Evolutionary conservation across 1,284 basidiomycete species (phyloP), one percentile per base, ranked within the genome.

Genomic region (Anthracocystis panici-leucophaei): DNA sequence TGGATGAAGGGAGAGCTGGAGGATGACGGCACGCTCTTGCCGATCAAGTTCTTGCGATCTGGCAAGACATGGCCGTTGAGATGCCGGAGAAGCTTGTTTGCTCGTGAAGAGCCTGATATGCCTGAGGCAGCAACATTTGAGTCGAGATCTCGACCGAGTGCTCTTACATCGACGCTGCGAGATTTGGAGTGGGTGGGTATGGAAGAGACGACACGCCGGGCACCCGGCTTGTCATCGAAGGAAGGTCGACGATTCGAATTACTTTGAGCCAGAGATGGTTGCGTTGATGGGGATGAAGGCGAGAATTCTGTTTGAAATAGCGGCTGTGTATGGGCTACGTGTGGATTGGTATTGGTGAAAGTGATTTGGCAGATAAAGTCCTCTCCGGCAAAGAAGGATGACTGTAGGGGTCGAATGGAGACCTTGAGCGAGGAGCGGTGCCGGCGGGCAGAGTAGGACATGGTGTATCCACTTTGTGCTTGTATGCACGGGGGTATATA

Each of bases 341-440:
- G 64, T 14, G 69, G 81, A 23, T 89, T 88, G 7, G 91, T 92
- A 85, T 96, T 97, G 49, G 92, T 92, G 86, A 97, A 94, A 0
- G 92, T 92, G 81, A 97, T 91, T 5, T 90, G 91, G 18, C 93
- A 93, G 7, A 90, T 88, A 85, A 96, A 93, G 0, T 89, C 88
- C 85, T 97, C 95, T 67, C 95, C 95, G 1, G 95, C 94, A 85
- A 95, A 97, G 87, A 92, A 97, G 0, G 93, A 93, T 0, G 93
- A 92, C 73, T 94, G 92, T 0, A 91, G 88, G 3, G 95, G 95
- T 0, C 86, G 90, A 53, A 89, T 86, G 0, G 86, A 86, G 31
- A 89, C 86, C 62, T 85, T 84, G 50, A 88, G 60, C 21, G 75
- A 57, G 21, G 77, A 78, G 33, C 18, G 55, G 33, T 69, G 66